A percentile compares a stretch with the other conserved stretches of the same genome.
phyloP scores from a whole-genome alignment of 2,329 filamentous ascomycete species.

The Alternaria sp. region DNA sequence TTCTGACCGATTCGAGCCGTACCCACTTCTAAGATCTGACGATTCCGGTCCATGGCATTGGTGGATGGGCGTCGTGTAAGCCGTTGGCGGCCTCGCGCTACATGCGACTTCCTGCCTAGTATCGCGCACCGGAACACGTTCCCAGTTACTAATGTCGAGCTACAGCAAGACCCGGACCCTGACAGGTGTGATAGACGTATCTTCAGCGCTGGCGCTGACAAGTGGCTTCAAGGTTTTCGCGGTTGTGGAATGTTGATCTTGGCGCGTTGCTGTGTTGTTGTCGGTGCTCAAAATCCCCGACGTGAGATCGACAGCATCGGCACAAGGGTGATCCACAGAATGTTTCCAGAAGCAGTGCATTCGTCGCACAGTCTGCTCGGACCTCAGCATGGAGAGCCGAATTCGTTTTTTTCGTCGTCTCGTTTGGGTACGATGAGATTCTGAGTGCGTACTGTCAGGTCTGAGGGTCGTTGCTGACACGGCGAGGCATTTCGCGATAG shows the following conservation, averaged over 20 bases:
- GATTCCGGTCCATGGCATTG: background rate
- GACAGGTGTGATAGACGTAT: background rate
- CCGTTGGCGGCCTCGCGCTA: background rate
- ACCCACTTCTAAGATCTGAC: background rate
- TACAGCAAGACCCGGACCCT: background rate
- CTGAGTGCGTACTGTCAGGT: background rate
- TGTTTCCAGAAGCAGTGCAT: background rate
- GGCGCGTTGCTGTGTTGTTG: background rate
- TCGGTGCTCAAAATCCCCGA: slow-evolving; percentile 1
- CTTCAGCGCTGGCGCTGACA: background rate
- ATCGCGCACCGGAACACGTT: background rate
- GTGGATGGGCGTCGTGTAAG: background rate
- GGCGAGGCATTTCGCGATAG: background rate
- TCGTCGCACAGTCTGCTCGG: background rate
- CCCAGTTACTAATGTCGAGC: background rate
- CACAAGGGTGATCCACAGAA: background rate
- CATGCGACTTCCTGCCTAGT: background rate
- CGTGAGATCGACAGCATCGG: slow-evolving; percentile 3
- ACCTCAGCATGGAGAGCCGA: background rate
- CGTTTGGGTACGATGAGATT: background rate
- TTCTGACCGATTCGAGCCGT: background rate
- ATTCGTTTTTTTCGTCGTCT: background rate
- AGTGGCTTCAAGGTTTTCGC: background rate
- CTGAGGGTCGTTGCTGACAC: background rate
- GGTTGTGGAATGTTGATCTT: background rate